These are phyloP conservation scores for Sarcocystis neurona DNA, from an alignment of 169 alveolate species.

Conservation along the genomic window DNA sequence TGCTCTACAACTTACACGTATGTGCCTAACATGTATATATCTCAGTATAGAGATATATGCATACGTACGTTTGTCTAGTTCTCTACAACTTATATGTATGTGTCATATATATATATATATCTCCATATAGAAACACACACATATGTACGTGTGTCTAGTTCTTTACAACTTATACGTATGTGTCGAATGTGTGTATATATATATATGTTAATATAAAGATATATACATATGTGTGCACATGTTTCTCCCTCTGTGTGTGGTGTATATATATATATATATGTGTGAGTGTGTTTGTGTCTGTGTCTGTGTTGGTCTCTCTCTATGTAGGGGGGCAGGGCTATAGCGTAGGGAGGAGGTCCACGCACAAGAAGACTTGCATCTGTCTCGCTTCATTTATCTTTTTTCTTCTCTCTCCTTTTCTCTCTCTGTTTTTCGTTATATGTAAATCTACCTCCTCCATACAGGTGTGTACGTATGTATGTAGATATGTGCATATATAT, in stretches of 20 bases:
- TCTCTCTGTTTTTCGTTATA: too few relatives aligned
- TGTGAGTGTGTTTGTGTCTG: neutral
- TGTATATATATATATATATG: neutral
- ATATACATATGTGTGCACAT: neutral
- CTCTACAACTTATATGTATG: neutral
- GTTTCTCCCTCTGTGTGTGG: constrained; percentile 1
- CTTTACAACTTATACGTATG: neutral
- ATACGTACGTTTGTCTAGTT: neutral
- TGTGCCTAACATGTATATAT: neutral
- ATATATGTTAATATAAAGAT: neutral
- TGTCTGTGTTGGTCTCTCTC: neutral
- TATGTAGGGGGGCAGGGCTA: too few relatives aligned
- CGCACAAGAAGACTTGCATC: too few relatives aligned
- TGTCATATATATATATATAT: neutral
- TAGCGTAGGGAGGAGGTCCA: too few relatives aligned
- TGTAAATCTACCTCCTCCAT: too few relatives aligned
- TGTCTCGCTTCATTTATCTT: too few relatives aligned
- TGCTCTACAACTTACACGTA: neutral
- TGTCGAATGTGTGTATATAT: neutral
- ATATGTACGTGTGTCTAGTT: neutral
- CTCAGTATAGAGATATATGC: neutral
- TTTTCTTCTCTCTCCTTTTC: too few relatives aligned
- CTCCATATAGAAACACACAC: neutral
- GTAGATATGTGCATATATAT: neutral
- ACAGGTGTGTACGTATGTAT: neutral